phyloP scores from a whole-genome alignment of 495 filamentous ascomycete species.

The Rhypophila decipiens region DNA sequence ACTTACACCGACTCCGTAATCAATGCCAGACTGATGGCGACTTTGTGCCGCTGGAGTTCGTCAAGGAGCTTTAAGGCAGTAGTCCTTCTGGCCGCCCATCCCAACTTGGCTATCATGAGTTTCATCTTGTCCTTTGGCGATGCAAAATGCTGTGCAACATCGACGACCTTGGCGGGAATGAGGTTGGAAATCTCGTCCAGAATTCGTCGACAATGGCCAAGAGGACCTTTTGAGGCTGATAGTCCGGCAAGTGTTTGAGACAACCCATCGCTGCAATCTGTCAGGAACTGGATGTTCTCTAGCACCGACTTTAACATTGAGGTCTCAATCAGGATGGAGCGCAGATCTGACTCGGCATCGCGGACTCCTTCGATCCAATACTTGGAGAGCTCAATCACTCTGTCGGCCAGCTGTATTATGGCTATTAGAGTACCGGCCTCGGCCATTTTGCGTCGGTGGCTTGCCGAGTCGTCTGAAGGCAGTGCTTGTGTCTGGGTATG shows the following conservation, averaged over 20 bases:
- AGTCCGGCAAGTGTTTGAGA: too few relatives aligned
- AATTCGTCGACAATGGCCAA: neutral
- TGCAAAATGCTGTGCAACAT: conserved; percentile 1
- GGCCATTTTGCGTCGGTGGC: too few relatives aligned
- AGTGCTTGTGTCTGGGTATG: too few relatives aligned
- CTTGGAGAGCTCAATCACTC: conserved; percentile 4
- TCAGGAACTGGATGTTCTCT: conserved; percentile 4
- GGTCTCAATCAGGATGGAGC: conserved; percentile 6
- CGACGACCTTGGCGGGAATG: neutral
- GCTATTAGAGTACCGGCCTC: too few relatives aligned
- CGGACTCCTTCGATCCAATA: neutral
- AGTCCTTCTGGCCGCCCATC: too few relatives aligned
- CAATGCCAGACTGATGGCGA: too few relatives aligned
- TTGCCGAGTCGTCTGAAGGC: too few relatives aligned
- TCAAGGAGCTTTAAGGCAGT: too few relatives aligned
- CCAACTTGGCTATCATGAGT: too few relatives aligned
- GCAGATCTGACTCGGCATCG: conserved; percentile 7
- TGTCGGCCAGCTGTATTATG: conserved; percentile 7
- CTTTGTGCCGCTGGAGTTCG: too few relatives aligned
- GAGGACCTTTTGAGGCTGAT: neutral
- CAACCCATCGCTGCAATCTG: neutral
- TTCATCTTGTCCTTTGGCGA: too few relatives aligned
- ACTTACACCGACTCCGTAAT: conserved; percentile 3
- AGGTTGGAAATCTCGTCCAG: neutral
- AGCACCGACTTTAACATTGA: neutral